Evolutionary conservation across 805 yeast species (phyloP).

Genomic region (Lipomyces anomalus): DNA sequence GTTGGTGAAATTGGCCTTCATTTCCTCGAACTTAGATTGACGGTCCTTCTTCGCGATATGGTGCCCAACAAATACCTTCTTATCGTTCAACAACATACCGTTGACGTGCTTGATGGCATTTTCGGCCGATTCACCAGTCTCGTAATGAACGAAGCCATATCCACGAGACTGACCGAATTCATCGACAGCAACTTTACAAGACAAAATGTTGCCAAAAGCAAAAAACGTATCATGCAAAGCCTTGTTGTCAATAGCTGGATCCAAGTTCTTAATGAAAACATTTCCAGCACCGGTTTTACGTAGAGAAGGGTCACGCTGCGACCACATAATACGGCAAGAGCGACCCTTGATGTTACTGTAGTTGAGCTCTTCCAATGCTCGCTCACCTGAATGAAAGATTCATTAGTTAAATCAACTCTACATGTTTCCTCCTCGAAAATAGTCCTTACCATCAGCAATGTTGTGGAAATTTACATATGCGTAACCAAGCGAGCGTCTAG

Average conservation of each 20-base stretch:
- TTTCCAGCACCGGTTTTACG: conserved; percentile 96
- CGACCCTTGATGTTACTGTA: conserved; percentile 89
- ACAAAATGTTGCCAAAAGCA: conserved; percentile 90
- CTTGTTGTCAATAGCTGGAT: conserved; percentile 97
- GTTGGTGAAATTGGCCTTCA: conserved; percentile 91
- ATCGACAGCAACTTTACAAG: conserved; percentile 96
- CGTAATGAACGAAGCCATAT: conserved; percentile 96
- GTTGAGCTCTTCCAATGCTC: conserved; percentile 92
- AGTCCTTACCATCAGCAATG: conserved; percentile 60
- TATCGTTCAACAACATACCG: conserved; percentile 96
- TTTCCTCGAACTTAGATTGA: conserved; percentile 83
- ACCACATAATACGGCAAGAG: conserved; percentile 99
- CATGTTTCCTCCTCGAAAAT: not conserved
- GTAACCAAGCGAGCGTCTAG: conserved; percentile 95
- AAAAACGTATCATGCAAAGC: conserved; percentile 97
- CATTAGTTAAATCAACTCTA: not conserved
- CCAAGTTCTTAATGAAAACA: conserved; percentile 96
- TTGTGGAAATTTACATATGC: conserved; percentile 96
- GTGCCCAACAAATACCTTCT: conserved; percentile 91
- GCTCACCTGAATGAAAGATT: conserved; percentile 41
- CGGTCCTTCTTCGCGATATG: conserved; percentile 92
- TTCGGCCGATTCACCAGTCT: conserved; percentile 82
- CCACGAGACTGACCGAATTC: conserved; percentile 88
- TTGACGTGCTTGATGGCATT: conserved; percentile 95
- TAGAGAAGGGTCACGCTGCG: conserved; percentile 95